Base-by-base conservation (phyloP, 2,329 filamentous ascomycete genomes). In the Cladosporium halotolerans region DNA sequence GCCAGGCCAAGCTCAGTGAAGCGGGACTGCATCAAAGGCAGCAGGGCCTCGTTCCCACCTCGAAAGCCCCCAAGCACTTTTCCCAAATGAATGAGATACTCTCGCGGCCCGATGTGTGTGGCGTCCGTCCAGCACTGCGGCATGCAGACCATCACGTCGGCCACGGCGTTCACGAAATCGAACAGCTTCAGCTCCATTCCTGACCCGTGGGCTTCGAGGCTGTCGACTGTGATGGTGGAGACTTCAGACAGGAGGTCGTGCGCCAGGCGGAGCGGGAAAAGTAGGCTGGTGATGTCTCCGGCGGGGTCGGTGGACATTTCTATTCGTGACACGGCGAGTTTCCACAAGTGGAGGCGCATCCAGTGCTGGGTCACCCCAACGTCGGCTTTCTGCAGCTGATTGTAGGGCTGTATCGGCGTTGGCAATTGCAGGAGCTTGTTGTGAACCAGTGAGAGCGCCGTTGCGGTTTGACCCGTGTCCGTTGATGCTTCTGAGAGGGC, bases 131-230 rank as follows among this genome's bases (percentile, higher is more conserved):
- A 51, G 10, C 19, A 32, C 6, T 44, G 14, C 7, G 48, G 48
- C 48, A 51, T 44, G 11, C 48, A 51, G 8, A 82, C 71, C 2
- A 78, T 66, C 11, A 83, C 79, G 57, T 82, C 79, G 8, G 79
- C 78, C 43, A 82, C 78, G 2, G 79, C 81, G 61, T 79, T 80
- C 0, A 79, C 78, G 56, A 83, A 79, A 60, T 83, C 80, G 52
- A 83, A 80, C 4, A 83, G 69, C 62, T 83, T 83, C 56, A 80
- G 76, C 49, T 81, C 68, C 52, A 83, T 79, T 18, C 77, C 77
- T 36, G 72, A 77, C 7, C 80, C 79, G 58, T 83, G 79, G 4
- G 79, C 75, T 28, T 75, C 75, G 4, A 51, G 48, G 9, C 48
- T 51, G 40, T 51, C 48, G 32, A 51, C 48, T 16, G 48, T 38